A percentile compares a stretch with the other conserved stretches of the same genome.
phyloP scores from a whole-genome alignment of 805 yeast species.

The Phaffomyces thermotolerans region DNA sequence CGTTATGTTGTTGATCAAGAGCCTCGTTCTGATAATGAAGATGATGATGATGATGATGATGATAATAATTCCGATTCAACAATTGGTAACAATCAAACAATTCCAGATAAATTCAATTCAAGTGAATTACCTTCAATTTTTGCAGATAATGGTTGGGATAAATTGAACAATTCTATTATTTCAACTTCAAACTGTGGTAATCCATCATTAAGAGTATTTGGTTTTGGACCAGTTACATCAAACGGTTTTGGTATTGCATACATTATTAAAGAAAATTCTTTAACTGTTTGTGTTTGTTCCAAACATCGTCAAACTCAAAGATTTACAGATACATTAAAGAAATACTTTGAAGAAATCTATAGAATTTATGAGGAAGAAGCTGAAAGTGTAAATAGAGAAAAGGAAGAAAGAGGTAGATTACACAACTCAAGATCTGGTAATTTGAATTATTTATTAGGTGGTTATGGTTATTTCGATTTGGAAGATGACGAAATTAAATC shows the following conservation, averaged over 20 bases:
- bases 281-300: slow-evolving; percentile 76
- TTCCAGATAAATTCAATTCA: slow-evolving; percentile 9
- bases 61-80: slow-evolving; percentile 19
- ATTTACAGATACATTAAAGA: slow-evolving; percentile 60
- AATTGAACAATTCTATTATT: slow-evolving; percentile 68
- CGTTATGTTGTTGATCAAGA: slow-evolving; percentile 35
- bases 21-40: slow-evolving; percentile 3
- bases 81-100: slow-evolving; percentile 12
- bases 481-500: slow-evolving; percentile 56
- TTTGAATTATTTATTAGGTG: slow-evolving; percentile 51
- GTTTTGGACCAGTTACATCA: slow-evolving; percentile 85
- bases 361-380: slow-evolving; percentile 33
- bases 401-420: slow-evolving; percentile 21
- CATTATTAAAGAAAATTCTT: slow-evolving; percentile 72
- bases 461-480: slow-evolving; percentile 80
- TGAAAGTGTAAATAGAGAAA: slow-evolving; percentile 8
- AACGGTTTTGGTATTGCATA: slow-evolving; percentile 94
- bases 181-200: slow-evolving; percentile 91
- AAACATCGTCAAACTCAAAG: slow-evolving; percentile 84
- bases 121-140: slow-evolving; percentile 63
- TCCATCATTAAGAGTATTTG: slow-evolving; percentile 79
- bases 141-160: slow-evolving; percentile 85
- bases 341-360: slow-evolving; percentile 53
- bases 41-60: slow-evolving; percentile 19
- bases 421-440: slow-evolving; percentile 26